Evolutionary conservation across 345 rosid genomes (phyloP), one percentile per base, ranked within the genome.

Genomic region (Trapa incisa): DNA sequence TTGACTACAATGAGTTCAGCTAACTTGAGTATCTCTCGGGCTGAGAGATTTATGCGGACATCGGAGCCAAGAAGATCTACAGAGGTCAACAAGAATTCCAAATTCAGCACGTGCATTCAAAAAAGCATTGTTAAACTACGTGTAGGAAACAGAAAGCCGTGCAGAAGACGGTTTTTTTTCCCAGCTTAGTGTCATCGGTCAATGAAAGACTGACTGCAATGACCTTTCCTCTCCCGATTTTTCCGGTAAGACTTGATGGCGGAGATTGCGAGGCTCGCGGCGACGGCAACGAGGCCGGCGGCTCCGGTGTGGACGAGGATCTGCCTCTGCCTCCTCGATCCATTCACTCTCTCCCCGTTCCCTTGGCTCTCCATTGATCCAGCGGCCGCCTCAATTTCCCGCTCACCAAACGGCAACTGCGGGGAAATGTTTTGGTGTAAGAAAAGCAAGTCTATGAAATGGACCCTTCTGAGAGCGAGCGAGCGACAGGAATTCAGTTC

Each of bases 51-150:
- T 57, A 85, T 77, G 37, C 85, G 81, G 72, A 88, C 87, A 66
- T 69, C 71, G 16, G 86, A 88, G 13, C 97, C 91, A 22, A 71
- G 82, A 70, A 87, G 94, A 82, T 83, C 99, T 93, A 64, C 75
- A 71, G 37, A 65, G 36, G 47, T 35, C 50, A 22, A 68, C 41
- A 62, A 32, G 54, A 61, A 57, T 36, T 52, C 48, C 35, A 32
- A 13, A 41, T 38, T 64, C 68, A 33, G 32, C 45, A 43, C 14
- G 52, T 54, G 38, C 58, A 22, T 47, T 65, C 14, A 29, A 9
- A 33, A 22, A 61, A 22, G 64, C n/a, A 47, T 1, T 22, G 29
- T 22, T 6, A 37, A 66, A 33, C 5, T 45, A 45, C 47, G 12
- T 45, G 47, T 45, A 45, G 47, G 29, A 71, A 65, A 3, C 8